These are phyloP conservation scores for Omphalotus guepiniiformis DNA, from an alignment of 768 basidiomycete species.

Conservation along the genomic window DNA sequence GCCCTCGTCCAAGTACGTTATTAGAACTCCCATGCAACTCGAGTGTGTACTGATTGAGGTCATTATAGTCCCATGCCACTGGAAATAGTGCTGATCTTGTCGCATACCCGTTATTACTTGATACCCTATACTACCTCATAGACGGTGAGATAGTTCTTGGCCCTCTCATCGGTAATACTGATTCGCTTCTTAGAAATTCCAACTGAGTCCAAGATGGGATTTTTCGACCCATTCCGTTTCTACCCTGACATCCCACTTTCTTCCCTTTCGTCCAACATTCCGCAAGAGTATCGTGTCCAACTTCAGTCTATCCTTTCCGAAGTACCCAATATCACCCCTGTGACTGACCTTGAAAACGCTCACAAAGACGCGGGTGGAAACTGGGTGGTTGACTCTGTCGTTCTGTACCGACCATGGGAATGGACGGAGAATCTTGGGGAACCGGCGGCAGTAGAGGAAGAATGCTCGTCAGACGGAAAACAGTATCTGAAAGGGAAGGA, in stretches of 20 bases:
- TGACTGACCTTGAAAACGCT: slow-evolving; percentile 55
- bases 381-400: slow-evolving; percentile 43
- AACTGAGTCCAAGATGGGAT: slow-evolving; percentile 46
- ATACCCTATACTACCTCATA: slow-evolving; percentile 68
- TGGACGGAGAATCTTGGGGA: slow-evolving; percentile 81
- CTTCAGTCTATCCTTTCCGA: slow-evolving; percentile 56
- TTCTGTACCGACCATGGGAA: slow-evolving; percentile 80
- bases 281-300: slow-evolving; percentile 53
- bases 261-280: slow-evolving; percentile 53
- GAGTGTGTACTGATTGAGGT: slow-evolving; percentile 5
- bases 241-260: slow-evolving; percentile 51
- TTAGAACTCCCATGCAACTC: background rate
- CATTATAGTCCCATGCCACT: slow-evolving; percentile 47
- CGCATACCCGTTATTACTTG: slow-evolving; percentile 62
- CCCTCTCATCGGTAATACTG: background rate
- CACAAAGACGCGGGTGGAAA: slow-evolving; percentile 53
- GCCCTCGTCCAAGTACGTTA: slow-evolving; percentile 48
- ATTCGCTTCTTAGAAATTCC: slow-evolving; percentile 54
- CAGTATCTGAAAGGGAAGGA: slow-evolving; percentile 27
- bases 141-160: slow-evolving; percentile 49
- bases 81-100: slow-evolving; percentile 52
- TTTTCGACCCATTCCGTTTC: slow-evolving; percentile 60
- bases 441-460: slow-evolving; percentile 33
- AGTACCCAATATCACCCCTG: slow-evolving; percentile 43
- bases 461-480: slow-evolving; percentile 40